These are phyloP conservation scores for Pestalotiopsis sp. DNA, from an alignment of 2,329 filamentous ascomycete genomes.

Conservation along the genomic window DNA sequence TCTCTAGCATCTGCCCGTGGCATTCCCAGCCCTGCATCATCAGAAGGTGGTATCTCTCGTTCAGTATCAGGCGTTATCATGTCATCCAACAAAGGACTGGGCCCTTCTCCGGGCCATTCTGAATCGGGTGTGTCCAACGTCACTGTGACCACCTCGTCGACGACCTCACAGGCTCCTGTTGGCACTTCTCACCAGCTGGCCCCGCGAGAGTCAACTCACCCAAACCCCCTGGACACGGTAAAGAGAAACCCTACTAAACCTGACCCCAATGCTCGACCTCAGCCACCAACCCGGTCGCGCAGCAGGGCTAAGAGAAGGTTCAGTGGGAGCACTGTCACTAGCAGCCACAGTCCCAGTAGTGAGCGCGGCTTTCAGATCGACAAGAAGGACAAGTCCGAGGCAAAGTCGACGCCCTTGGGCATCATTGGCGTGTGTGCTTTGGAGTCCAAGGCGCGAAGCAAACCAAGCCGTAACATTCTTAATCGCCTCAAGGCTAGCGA, in stretches of 20 bases:
- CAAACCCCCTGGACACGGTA: conserved; percentile 49
- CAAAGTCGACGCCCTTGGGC: conserved; percentile 62
- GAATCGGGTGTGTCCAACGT: conserved; percentile 55
- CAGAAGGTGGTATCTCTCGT: conserved; percentile 47
- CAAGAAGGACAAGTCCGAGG: conserved; percentile 61
- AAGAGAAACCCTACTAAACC: conserved; percentile 41
- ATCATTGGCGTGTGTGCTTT: conserved; percentile 93
- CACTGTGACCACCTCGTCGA: conserved; percentile 57
- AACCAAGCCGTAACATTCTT: conserved; percentile 93
- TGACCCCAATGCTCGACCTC: conserved; percentile 37
- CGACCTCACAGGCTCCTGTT: conserved; percentile 40
- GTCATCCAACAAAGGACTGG: conserved; percentile 44
- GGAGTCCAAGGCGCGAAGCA: conserved; percentile 94
- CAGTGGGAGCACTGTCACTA: conserved; percentile 80
- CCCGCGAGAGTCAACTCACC: conserved; percentile 40
- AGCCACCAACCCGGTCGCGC: conserved; percentile 57
- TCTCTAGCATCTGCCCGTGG: conserved; percentile 66
- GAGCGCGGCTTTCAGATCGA: conserved; percentile 53
- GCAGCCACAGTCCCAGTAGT: conserved; percentile 78
- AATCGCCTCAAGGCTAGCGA: conserved; percentile 87
- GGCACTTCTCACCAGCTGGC: conserved; percentile 48
- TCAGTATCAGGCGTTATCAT: conserved; percentile 51
- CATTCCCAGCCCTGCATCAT: conserved; percentile 54
- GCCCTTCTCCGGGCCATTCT: conserved; percentile 43
- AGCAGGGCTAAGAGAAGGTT: conserved; percentile 75